phyloP scores from a whole-genome alignment of 441 rosid genomes.

The Pelargonium myrrhifolium region DNA sequence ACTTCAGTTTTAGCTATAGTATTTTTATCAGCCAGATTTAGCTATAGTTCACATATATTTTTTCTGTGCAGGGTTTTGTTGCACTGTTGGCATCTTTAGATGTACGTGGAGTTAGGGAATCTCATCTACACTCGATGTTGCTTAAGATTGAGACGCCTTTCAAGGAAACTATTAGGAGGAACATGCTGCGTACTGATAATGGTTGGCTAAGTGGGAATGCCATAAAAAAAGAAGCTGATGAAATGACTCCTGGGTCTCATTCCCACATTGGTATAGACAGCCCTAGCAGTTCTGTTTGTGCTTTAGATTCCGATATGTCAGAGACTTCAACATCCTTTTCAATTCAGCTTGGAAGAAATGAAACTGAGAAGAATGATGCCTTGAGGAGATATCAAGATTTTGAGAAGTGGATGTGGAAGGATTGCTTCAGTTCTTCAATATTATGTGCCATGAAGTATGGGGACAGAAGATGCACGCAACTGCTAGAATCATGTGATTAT shows the following conservation, averaged over 20 bases:
- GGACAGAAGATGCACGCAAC: slow-evolving; percentile 44
- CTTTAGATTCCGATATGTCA: slow-evolving; percentile 36
- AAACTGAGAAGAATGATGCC: slow-evolving; percentile 47
- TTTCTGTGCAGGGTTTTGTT: slow-evolving; percentile 55
- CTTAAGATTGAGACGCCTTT: slow-evolving; percentile 57
- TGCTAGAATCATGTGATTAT: slow-evolving; percentile 44
- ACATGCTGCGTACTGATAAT: slow-evolving; percentile 24
- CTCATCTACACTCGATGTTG: slow-evolving; percentile 60
- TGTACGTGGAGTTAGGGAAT: slow-evolving; percentile 69
- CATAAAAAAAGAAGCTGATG: slow-evolving; percentile 32
- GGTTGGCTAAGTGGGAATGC: slow-evolving; percentile 29
- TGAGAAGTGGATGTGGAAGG: slow-evolving; percentile 83
- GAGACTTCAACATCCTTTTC: slow-evolving; percentile 55
- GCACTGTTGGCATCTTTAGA: slow-evolving; percentile 56
- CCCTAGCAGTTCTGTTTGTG: slow-evolving; percentile 54
- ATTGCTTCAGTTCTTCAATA: slow-evolving; percentile 34
- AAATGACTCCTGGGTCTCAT: slow-evolving; percentile 31
- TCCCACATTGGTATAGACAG: slow-evolving; percentile 36
- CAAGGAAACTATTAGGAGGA: slow-evolving; percentile 51
- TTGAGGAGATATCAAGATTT: slow-evolving; percentile 59
- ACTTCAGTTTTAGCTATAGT: slow-evolving; percentile 7
- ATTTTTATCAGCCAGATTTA: not conserved
- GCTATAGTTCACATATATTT: slow-evolving; percentile 7
- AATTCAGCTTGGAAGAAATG: slow-evolving; percentile 59
- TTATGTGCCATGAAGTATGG: slow-evolving; percentile 48